Evolutionary conservation across 768 basidiomycete genomes (phyloP).

Genomic region (Boletellus ananas): DNA sequence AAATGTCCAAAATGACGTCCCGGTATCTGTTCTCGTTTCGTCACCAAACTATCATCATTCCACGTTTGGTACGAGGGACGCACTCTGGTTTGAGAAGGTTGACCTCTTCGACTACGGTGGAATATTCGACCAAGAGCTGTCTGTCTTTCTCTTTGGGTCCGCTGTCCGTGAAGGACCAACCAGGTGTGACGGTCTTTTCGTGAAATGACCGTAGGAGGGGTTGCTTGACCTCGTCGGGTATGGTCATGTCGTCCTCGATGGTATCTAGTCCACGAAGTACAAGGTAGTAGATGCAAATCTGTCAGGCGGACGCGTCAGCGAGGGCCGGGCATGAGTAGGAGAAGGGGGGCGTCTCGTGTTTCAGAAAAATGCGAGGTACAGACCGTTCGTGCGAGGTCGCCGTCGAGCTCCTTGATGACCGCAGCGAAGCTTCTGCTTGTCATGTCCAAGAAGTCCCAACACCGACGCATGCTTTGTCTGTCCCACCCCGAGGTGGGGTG

Average conservation of each 20-base stretch:
- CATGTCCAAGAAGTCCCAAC: constrained; percentile 85
- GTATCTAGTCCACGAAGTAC: constrained; percentile 94
- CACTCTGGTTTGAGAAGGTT: constrained; percentile 63
- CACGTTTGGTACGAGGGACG: background rate
- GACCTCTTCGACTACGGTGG: constrained; percentile 77
- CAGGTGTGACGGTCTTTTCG: constrained; percentile 69
- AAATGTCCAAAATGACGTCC: constrained; percentile 77
- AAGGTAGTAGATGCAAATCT: constrained; percentile 96
- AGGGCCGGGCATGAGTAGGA: background rate
- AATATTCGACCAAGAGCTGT: constrained; percentile 79
- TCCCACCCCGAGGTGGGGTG: constrained; percentile 84
- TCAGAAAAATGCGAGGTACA: constrained; percentile 31
- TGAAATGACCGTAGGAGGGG: constrained; percentile 82
- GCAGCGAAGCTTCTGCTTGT: constrained; percentile 88
- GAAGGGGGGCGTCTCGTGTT: background rate
- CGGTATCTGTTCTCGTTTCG: constrained; percentile 49
- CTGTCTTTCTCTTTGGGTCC: constrained; percentile 90
- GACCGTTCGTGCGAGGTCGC: constrained; percentile 89
- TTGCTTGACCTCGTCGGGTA: constrained; percentile 82
- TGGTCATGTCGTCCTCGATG: constrained; percentile 97
- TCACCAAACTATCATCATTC: constrained; percentile 1
- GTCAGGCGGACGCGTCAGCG: constrained; percentile 2
- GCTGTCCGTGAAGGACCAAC: constrained; percentile 80
- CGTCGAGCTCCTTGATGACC: constrained; percentile 95
- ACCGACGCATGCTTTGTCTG: constrained; percentile 77